These are phyloP conservation scores for Sugiyamaella smithiae DNA, from an alignment of 805 yeast species.

Conservation along the genomic window DNA sequence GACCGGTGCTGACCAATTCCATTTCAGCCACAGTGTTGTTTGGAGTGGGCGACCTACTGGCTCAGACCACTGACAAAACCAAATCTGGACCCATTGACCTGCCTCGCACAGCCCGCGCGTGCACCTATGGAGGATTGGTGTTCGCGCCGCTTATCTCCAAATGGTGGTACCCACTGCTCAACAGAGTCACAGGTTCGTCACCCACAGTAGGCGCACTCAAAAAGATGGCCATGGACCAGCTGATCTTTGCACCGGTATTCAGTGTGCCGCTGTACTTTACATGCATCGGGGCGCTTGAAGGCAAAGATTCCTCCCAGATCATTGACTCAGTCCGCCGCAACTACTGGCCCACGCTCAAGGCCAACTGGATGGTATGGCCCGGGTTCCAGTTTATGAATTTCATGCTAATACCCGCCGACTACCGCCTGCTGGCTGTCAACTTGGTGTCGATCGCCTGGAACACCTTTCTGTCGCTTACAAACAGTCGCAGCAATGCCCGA, in stretches of 20 bases:
- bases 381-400: conserved; percentile 73
- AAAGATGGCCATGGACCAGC: conserved; percentile 69
- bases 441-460: conserved; percentile 79
- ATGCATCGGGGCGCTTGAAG: conserved; percentile 66
- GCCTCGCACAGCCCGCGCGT: conserved; percentile 59
- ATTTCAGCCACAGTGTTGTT: conserved; percentile 55
- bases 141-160: conserved; percentile 73
- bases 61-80: conserved; percentile 46
- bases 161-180: conserved; percentile 59
- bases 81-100: conserved; percentile 42
- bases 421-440: conserved; percentile 67
- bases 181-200: conserved; percentile 37
- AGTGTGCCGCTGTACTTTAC: conserved; percentile 70
- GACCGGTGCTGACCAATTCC: conserved; percentile 47
- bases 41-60: conserved; percentile 72
- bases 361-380: conserved; percentile 93
- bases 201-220: conserved; percentile 37
- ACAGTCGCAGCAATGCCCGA: conserved; percentile 27
- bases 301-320: conserved; percentile 42
- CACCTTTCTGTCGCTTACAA: conserved; percentile 64
- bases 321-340: conserved; percentile 36
- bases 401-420: conserved; percentile 64
- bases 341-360: conserved; percentile 54
- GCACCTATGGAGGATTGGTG: conserved; percentile 65
- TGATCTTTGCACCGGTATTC: conserved; percentile 66